Conservation (phyloP, 495 filamentous ascomycete genomes). For the Podospora pseudocomata region DNA sequence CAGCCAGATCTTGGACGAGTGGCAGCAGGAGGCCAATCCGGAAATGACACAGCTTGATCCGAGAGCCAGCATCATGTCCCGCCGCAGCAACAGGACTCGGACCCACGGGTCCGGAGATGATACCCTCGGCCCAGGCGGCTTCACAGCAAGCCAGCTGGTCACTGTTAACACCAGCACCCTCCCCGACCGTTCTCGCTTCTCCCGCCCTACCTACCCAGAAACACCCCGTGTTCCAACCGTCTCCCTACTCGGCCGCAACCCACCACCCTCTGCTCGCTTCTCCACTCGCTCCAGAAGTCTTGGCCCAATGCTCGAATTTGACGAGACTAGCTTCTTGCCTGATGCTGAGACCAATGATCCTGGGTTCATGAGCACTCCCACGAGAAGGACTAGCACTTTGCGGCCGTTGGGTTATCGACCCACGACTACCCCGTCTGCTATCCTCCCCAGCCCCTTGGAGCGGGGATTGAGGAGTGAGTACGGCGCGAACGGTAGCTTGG, state of each 20-base stretch:
- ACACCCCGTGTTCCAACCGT: not conserved
- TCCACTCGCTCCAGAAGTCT: conserved; percentile 9
- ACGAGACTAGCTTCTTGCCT: conserved; percentile 20
- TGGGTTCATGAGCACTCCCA: conserved; percentile 36
- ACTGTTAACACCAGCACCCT: conserved; percentile 5
- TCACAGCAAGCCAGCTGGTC: conserved; percentile 14
- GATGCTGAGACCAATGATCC: conserved; percentile 20
- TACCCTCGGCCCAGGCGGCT: conserved; percentile 2
- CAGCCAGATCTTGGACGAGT: conserved; percentile 25
- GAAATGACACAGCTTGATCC: conserved; percentile 15
- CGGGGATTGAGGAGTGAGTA: conserved; percentile 28
- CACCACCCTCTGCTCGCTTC: not conserved
- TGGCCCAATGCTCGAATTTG: conserved; percentile 32
- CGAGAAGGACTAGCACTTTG: conserved; percentile 24
- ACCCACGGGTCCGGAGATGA: conserved; percentile 6
- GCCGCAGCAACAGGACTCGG: conserved; percentile 21
- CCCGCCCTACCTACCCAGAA: not conserved
- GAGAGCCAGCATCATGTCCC: conserved; percentile 21
- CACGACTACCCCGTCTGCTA: conserved; percentile 32
- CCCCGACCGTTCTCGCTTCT: not conserved
- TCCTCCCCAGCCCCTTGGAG: conserved; percentile 30
- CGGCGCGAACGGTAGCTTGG: not conserved
- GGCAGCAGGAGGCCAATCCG: conserved; percentile 26
- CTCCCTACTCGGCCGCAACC: conserved; percentile 1
- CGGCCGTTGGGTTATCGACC: conserved; percentile 18